These are phyloP conservation scores for Setaria italica DNA, from an alignment of 202 grass and related monocot genomes.

Conservation along the genomic window DNA sequence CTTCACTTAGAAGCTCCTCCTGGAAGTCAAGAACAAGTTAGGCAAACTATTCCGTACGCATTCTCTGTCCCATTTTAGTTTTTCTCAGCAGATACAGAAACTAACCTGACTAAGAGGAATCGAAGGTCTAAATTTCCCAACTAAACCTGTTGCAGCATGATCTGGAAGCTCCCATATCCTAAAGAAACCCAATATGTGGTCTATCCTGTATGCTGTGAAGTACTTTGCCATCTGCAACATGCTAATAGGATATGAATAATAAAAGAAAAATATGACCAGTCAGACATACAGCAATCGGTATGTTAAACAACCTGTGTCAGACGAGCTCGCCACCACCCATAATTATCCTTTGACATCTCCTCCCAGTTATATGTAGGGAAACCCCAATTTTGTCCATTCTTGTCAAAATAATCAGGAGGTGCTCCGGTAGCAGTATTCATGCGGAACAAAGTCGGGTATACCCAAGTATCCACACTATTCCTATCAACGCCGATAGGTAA, in stretches of 20 bases:
- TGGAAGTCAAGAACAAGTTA: conserved; percentile 52
- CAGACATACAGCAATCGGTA: conserved; percentile 19
- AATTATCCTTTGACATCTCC: conserved; percentile 99
- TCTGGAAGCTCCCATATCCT: conserved; percentile 99
- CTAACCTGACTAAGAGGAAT: conserved; percentile 95
- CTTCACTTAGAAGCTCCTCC: conserved; percentile 94
- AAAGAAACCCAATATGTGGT: conserved; percentile 99
- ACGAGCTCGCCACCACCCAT: conserved; percentile 95
- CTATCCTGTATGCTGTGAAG: conserved; percentile 98
- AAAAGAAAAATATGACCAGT: conserved; percentile 28
- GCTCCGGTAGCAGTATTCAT: conserved; percentile 98
- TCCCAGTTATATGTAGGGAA: conserved; percentile 99
- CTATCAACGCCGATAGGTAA: conserved; percentile 99
- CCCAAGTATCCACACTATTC: conserved; percentile 99
- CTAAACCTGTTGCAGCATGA: conserved; percentile 85
- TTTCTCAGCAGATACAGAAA: conserved; percentile 32
- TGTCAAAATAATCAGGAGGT: conserved; percentile 99
- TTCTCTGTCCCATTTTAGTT: conserved; percentile 9
- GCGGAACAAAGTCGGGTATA: conserved; percentile 92
- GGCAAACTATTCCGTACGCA: not conserved
- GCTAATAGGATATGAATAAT: conserved; percentile 41
- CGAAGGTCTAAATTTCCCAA: conserved; percentile 97
- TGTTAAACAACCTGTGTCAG: conserved; percentile 80
- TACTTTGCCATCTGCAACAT: conserved; percentile 86
- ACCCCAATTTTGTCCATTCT: conserved; percentile 99